These are phyloP conservation scores for Ulmus americana DNA, from an alignment of 331 rosid genomes.

Conservation along the genomic window DNA sequence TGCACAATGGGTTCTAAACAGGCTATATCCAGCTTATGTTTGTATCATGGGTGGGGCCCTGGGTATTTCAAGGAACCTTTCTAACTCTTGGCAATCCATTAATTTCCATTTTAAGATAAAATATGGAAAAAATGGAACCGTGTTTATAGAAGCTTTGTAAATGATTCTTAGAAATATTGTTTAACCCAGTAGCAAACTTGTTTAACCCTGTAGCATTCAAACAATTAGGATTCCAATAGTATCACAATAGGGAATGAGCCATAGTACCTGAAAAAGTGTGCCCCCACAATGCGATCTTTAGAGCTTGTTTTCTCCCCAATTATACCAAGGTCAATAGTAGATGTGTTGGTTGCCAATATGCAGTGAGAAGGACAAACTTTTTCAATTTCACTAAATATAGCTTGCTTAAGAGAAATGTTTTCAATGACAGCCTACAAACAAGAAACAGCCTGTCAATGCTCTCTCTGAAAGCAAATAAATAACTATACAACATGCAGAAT, in stretches of 20 bases:
- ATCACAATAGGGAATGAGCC: constrained; percentile 5
- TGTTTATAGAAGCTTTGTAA: too few species aligned
- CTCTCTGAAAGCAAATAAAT: constrained; percentile 11
- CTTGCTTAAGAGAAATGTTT: constrained; percentile 69
- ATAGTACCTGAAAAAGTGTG: constrained; percentile 92
- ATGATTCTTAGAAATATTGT: too few species aligned
- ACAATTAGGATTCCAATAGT: too few species aligned
- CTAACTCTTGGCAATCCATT: too few species aligned
- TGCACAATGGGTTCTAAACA: too few species aligned
- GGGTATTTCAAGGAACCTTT: too few species aligned
- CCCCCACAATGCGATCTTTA: constrained; percentile 79
- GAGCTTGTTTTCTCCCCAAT: constrained; percentile 66
- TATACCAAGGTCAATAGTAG: constrained; percentile 76
- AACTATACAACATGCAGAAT: not conserved
- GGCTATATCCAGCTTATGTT: too few species aligned
- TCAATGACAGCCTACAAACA: constrained; percentile 85
- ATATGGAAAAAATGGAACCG: too few species aligned
- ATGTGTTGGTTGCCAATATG: constrained; percentile 81
- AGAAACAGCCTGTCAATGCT: constrained; percentile 18
- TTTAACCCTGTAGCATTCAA: too few species aligned
- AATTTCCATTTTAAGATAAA: too few species aligned
- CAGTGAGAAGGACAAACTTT: constrained; percentile 80
- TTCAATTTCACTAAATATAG: constrained; percentile 80
- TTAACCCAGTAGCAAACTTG: too few species aligned
- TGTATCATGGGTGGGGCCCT: too few species aligned